Base-by-base conservation (phyloP, 768 basidiomycete genomes). In the Panellus pusillus region DNA sequence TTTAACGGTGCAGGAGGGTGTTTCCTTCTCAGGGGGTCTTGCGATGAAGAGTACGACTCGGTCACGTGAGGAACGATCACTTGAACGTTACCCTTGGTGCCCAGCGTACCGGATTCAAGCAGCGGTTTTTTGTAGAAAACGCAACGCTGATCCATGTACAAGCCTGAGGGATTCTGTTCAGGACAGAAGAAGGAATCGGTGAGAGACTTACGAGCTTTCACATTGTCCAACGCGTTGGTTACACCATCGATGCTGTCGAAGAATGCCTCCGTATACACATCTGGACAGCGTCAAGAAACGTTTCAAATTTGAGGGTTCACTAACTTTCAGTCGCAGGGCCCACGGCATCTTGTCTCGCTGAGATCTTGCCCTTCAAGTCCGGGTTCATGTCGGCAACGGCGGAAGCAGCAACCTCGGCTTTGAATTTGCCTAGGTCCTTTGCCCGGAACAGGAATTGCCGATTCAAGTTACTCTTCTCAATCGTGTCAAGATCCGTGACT, bases 1-100 rank as follows among this genome's bases (percentile, higher is more conserved):
- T 77, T 98, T 98, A 69, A 98, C 89, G 1, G 97, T 99, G 70
- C 97, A 99, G 20, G 91, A 91, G 19, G 97, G 91, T 1, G 94
- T 87, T 66, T 95, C 89, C 72, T 97, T 98, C 74, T 99, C 97
- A 9, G 97, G 97, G 97, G 97, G 68, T 99, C 97, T 72, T 98
- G 97, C 13, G 95, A 98, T 9, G 94, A 96, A 13, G 91, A 87
- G 18, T 99, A 99, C 15, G 93, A 96, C 71, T 99, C 97, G 13
- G 96, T 97, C 37, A 98, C 61, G 69, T 97, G 83, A 18, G 96
- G 97, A 45, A 98, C 81, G 52, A 99, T 80, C 59, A 98, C 93
- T 72, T 99, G 97, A 5, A 88, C 86, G 70, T 98, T 99, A 58
- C 93, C 97, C 74, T 98, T 98, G 35, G 97, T 99, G 48, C 97